phyloP scores from a whole-genome alignment of 371 early-diverging fungal genomes.

The Amoeboaphelidium occidentale region DNA sequence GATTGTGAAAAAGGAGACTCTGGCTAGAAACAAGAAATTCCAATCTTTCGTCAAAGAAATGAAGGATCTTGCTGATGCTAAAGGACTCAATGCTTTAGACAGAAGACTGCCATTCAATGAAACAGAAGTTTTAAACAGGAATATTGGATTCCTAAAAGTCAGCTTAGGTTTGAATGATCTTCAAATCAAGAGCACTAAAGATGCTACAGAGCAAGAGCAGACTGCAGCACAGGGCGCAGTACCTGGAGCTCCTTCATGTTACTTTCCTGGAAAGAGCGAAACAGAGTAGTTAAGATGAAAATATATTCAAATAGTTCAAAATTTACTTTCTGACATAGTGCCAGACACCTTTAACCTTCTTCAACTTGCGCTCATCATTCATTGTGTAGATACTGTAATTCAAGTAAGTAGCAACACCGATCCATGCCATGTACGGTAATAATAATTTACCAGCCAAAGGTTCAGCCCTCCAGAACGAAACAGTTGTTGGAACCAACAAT shows the following conservation, averaged over 20 bases:
- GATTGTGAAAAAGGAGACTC: slow-evolving; percentile 33
- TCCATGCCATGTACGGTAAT: slow-evolving; percentile 8
- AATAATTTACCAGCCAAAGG: slow-evolving; percentile 6
- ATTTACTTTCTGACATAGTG: too few species aligned
- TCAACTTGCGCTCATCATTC: too few species aligned
- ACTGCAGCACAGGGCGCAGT: too few species aligned
- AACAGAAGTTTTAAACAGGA: slow-evolving; percentile 27
- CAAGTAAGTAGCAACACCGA: slow-evolving; percentile 3
- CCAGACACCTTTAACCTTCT: too few species aligned
- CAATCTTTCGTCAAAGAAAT: slow-evolving; percentile 60
- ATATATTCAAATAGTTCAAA: too few species aligned
- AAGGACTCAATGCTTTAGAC: slow-evolving; percentile 48
- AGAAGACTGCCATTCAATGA: slow-evolving; percentile 58
- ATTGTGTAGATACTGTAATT: slow-evolving; percentile 3
- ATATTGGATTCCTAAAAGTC: slow-evolving; percentile 10
- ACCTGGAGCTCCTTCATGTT: too few species aligned
- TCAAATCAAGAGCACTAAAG: not conserved
- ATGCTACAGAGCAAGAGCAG: too few species aligned
- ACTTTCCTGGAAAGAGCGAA: too few species aligned
- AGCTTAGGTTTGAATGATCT: not conserved
- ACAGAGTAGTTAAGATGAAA: too few species aligned
- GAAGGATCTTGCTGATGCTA: slow-evolving; percentile 11
- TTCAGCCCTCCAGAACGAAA: slow-evolving; percentile 6
- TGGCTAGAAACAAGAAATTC: slow-evolving; percentile 70
- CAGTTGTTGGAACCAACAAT: slow-evolving; percentile 4